Conservation (phyloP, 2,329 filamentous ascomycete genomes). For the Cyclaneusma minus region DNA sequence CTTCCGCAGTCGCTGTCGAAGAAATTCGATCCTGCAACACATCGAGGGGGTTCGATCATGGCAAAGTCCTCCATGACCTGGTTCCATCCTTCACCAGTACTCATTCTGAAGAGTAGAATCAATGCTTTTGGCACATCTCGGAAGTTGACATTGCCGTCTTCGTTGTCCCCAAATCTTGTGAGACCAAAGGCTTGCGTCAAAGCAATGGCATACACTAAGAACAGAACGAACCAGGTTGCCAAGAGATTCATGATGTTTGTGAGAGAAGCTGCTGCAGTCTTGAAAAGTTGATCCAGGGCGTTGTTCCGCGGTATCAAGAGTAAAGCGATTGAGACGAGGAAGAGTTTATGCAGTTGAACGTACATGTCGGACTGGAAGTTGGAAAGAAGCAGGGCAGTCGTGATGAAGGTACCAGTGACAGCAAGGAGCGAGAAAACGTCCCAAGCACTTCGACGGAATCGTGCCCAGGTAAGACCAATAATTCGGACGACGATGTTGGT, state of each 20-base stretch:
- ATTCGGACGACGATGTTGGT: slow-evolving; percentile 73
- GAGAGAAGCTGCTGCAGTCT: slow-evolving; percentile 89
- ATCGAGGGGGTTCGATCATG: slow-evolving; percentile 61
- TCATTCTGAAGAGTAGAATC: slow-evolving; percentile 85
- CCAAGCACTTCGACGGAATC: slow-evolving; percentile 89
- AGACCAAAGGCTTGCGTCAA: slow-evolving; percentile 92
- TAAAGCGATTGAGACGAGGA: slow-evolving; percentile 77
- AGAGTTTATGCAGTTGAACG: slow-evolving; percentile 79
- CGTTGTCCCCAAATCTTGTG: slow-evolving; percentile 65
- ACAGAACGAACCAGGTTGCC: slow-evolving; percentile 94
- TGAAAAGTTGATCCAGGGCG: slow-evolving; percentile 94
- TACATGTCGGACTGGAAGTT: slow-evolving; percentile 43
- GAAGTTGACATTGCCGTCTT: slow-evolving; percentile 74
- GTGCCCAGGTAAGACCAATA: slow-evolving; percentile 76
- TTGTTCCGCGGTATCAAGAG: slow-evolving; percentile 93
- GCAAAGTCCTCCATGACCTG: slow-evolving; percentile 93
- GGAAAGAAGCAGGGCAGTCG: slow-evolving; percentile 60
- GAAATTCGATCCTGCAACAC: slow-evolving; percentile 56
- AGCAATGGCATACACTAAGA: slow-evolving; percentile 91
- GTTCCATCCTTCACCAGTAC: slow-evolving; percentile 94
- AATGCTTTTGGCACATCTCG: slow-evolving; percentile 86
- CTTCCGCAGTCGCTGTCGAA: slow-evolving; percentile 89
- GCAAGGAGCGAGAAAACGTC: slow-evolving; percentile 76
- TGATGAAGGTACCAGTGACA: slow-evolving; percentile 67
- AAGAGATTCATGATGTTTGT: slow-evolving; percentile 81